phyloP scores from a whole-genome alignment of 2,329 filamentous ascomycete species.

The Zymoseptoria passerinii region DNA sequence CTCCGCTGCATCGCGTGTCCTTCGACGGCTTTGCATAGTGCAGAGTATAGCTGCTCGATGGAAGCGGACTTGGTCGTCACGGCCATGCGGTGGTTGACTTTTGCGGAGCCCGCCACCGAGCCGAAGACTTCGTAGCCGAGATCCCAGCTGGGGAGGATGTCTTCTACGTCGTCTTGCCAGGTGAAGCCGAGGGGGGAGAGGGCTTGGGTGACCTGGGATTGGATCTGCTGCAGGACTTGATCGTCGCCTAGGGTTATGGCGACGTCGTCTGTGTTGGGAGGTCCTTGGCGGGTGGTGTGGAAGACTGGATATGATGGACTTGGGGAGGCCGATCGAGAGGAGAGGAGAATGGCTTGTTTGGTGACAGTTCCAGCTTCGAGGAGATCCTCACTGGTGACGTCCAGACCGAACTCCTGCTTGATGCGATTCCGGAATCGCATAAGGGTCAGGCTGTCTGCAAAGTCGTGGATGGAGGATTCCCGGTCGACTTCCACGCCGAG shows the following conservation, averaged over 20 bases:
- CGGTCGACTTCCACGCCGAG: neutral
- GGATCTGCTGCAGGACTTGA: constrained; percentile 1
- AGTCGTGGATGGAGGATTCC: constrained; percentile 3
- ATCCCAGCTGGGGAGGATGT: constrained; percentile 5
- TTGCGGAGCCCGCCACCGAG: constrained; percentile 1
- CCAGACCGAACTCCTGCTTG: neutral
- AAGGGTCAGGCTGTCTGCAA: constrained; percentile 7
- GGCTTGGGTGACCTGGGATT: constrained; percentile 1
- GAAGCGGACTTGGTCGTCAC: constrained; percentile 3
- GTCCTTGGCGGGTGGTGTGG: neutral
- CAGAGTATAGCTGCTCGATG: neutral
- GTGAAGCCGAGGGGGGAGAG: constrained; percentile 2
- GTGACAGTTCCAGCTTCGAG: neutral
- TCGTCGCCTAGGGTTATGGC: neutral
- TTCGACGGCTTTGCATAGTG: neutral
- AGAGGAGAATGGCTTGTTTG: constrained; percentile 1
- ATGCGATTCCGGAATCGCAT: constrained; percentile 5
- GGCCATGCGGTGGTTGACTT: constrained; percentile 2
- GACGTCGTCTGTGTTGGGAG: no score
- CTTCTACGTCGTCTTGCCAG: constrained; percentile 5
- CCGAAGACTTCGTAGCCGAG: constrained; percentile 5
- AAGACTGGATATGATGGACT: neutral
- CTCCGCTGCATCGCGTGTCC: constrained; percentile 3
- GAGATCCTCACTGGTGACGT: constrained; percentile 3
- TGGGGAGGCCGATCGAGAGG: neutral